Evolutionary conservation across 768 basidiomycete genomes (phyloP), one percentile per base, ranked within the genome.

Genomic region (Cystobasidium ongulense): DNA sequence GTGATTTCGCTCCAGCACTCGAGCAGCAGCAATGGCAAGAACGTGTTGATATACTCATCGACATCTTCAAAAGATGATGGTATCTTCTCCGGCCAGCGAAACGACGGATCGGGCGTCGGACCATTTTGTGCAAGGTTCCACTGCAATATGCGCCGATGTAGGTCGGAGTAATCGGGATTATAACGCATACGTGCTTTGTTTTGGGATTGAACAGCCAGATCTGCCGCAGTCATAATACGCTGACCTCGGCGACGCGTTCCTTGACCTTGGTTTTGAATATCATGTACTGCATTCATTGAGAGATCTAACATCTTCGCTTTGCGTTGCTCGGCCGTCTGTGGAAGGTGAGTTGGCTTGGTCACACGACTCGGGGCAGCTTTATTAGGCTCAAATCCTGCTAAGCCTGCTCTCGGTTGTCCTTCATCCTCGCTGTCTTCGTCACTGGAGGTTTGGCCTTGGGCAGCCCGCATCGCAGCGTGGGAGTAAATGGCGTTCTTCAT

Each of bases 1-100:
- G 84, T 78, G 27, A 95, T 85, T 79, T 95, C 91, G 33, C 89
- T 87, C 94, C 96, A 97, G 75, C 90, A 88, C 81, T 99, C 96
- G 73, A 90, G 82, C 23, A 93, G 82, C 31, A 98, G 82, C 18
- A 98, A 84, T 1, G 95, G 93, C 79, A 91, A 87, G 80, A 96
- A 92, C 54, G 89, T 84, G 27, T 82, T 82, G 50, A 86, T 85
- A 80, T 95, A 98, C 23, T 91, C 86, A 0, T 82, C 80, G 72
- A 88, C 85, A 63, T 86, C 85, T 1, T 77, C 72, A 80, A 97
- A 98, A 13, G 80, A 82, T 67, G 87, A 85, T 84, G 21, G 80
- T 81, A 15, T 80, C 63, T 0, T 79, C 63, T 2, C 83, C 76
- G 63, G 74, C 7, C 31, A 73, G 5, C 31, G 53, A 0, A 74